Percentiles rank a stretch among this genome's conserved stretches.
phyloP scores from a whole-genome alignment of 306 rosid genomes.

The Cyclanthera cordifolia region DNA sequence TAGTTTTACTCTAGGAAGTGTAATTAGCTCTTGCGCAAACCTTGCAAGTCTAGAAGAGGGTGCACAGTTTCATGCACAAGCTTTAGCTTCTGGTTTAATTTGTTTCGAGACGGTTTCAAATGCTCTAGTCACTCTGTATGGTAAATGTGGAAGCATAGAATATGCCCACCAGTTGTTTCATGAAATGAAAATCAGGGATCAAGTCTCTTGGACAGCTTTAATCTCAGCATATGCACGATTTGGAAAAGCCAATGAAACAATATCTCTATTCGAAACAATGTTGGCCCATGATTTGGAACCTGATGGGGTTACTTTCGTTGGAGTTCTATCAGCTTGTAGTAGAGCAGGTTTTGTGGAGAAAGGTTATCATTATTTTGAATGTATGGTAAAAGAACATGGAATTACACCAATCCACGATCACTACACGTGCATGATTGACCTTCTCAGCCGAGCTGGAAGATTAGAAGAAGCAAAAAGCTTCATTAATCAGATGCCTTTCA shows the following conservation, averaged over 20 bases:
- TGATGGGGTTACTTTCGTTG: conserved; percentile 76
- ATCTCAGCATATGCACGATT: conserved; percentile 73
- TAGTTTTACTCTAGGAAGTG: conserved; percentile 75
- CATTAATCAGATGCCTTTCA: conserved; percentile 56
- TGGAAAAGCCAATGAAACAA: conserved; percentile 69
- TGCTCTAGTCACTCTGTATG: conserved; percentile 71
- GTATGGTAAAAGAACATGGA: conserved; percentile 56
- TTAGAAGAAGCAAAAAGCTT: conserved; percentile 65
- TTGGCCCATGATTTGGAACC: conserved; percentile 50
- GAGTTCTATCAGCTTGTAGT: conserved; percentile 90
- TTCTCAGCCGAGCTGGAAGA: conserved; percentile 74
- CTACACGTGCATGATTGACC: conserved; percentile 86
- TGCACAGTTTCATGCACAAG: conserved; percentile 71
- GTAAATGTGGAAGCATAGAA: conserved; percentile 77
- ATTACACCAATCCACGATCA: conserved; percentile 59
- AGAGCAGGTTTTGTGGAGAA: conserved; percentile 81
- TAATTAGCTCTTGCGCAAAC: conserved; percentile 82
- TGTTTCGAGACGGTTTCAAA: conserved; percentile 62
- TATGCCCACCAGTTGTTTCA: conserved; percentile 48
- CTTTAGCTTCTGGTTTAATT: conserved; percentile 63
- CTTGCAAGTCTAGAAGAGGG: conserved; percentile 96
- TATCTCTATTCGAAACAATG: conserved; percentile 60
- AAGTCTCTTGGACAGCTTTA: conserved; percentile 90
- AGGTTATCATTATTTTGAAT: conserved; percentile 51
- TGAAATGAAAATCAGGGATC: conserved; percentile 59